Base-by-base conservation (phyloP, 306 rosid species). In the Mimosa pudica region DNA sequence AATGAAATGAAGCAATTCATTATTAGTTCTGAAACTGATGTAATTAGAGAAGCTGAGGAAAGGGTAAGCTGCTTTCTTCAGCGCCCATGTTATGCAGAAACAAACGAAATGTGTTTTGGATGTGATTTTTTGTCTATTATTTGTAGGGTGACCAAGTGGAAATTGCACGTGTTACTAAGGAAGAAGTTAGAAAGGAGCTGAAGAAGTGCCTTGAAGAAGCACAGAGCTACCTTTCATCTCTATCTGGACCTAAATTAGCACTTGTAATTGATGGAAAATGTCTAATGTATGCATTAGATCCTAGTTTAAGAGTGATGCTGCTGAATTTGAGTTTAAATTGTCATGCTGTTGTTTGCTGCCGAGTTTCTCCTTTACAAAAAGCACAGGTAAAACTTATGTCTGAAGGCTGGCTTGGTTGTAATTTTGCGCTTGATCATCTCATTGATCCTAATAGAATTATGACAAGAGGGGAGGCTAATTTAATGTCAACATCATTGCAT, bases 251-350 rank as follows among this genome's bases (percentile, higher is more conserved):
- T 70, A 92, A 92, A 71, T 81, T 92, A 76, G 91, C 97, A 44
- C 93, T 92, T 70, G 89, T 92, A 58, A 92, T 92, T 74, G 97
- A 92, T 86, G 96, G 97, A 72, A 90, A 92, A 77, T 92, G 97
- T 83, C 80, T 92, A 90, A 92, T 88, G 96, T 92, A 92, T 86
- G 97, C 97, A 62, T 83, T 92, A 81, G 97, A 92, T 79, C 92
- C 92, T 70, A 88, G 82, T 85, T 86, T 92, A 80, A 86, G 97
- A 76, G 96, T 89, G 87, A 86, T 48, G 74, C 88, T 90, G 36
- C 92, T 92, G 44, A 92, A 85, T 62, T 86, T 92, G 84, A 91
- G 92, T 77, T 81, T 91, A 86, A 90, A 90, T 82, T 90, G 94
- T 82, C 75, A 70, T 77, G 87, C 92, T 36, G 94, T 90, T 78